Conservation (phyloP, 2,329 filamentous ascomycete species). For the Nemania sp. region DNA sequence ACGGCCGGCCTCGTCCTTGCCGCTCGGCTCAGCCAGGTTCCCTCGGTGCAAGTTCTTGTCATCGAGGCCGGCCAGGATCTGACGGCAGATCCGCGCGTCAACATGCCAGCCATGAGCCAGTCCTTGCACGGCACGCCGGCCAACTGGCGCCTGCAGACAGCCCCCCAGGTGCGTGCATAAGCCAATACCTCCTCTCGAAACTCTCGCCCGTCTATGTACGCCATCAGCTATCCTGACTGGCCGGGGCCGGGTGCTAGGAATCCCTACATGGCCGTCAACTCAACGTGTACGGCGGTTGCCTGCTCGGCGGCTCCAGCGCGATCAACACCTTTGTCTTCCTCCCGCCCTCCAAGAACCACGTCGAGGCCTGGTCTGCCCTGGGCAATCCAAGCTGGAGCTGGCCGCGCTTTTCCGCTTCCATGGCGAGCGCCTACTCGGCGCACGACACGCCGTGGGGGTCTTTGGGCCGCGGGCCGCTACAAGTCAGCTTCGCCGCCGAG, state of each 20-base stretch:
- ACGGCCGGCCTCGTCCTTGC: constrained; percentile 25
- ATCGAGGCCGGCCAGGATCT: constrained; percentile 25
- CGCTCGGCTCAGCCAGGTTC: constrained; percentile 23
- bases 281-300: constrained; percentile 26
- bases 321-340: constrained; percentile 36
- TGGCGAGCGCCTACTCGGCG: constrained; percentile 14
- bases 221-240: too few relatives aligned
- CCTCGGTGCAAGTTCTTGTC: constrained; percentile 20
- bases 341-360: constrained; percentile 24
- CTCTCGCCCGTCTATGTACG: background rate
- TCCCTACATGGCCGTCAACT: constrained; percentile 4
- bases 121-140: constrained; percentile 7
- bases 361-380: constrained; percentile 36
- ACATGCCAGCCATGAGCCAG: constrained; percentile 15
- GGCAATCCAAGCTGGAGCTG: constrained; percentile 38
- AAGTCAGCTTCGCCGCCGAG: background rate
- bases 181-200: too few relatives aligned
- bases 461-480: background rate
- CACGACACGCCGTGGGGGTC: background rate
- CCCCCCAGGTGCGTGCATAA: constrained; percentile 18
- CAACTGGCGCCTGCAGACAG: constrained; percentile 21
- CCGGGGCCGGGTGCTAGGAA: background rate
- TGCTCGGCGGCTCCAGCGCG: constrained; percentile 37
- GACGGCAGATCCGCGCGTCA: constrained; percentile 19
- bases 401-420: background rate